A percentile compares a stretch with the other conserved stretches of the same genome.
These are phyloP conservation scores for Irpex sp. DNA, from an alignment of 1,284 basidiomycete genomes.

Conservation along the genomic window DNA sequence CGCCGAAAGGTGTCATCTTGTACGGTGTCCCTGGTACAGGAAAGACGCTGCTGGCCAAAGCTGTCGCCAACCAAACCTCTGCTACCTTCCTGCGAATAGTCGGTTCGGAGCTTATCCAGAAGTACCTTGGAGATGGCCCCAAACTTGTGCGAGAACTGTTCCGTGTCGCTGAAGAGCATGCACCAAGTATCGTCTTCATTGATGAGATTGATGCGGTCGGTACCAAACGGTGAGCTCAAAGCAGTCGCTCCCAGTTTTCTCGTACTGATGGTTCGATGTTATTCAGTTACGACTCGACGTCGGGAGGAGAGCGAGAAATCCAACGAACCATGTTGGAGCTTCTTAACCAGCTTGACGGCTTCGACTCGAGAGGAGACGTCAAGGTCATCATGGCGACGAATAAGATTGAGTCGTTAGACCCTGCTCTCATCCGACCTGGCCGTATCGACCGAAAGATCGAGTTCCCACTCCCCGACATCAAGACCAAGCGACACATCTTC, in stretches of 20 bases:
- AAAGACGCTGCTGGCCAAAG: constrained; percentile 97
- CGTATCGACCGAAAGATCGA: constrained; percentile 99
- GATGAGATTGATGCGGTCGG: constrained; percentile 99
- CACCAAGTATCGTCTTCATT: constrained; percentile 98
- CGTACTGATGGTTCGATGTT: too few relatives aligned
- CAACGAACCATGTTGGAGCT: constrained; percentile 99
- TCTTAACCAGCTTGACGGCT: constrained; percentile 97
- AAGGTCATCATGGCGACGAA: constrained; percentile 97
- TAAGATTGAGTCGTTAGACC: constrained; percentile 92
- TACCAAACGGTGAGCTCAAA: constrained; percentile 78
- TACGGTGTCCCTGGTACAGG: constrained; percentile 99
- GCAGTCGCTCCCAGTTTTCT: too few relatives aligned
- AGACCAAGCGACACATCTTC: constrained; percentile 98
- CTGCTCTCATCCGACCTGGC: constrained; percentile 94
- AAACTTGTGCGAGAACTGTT: constrained; percentile 98
- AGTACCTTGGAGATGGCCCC: constrained; percentile 98
- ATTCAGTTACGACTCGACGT: constrained; percentile 87
- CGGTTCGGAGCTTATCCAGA: constrained; percentile 98
- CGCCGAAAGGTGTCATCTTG: constrained; percentile 98
- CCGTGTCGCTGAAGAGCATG: constrained; percentile 94
- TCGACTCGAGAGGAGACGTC: constrained; percentile 98
- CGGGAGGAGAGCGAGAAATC: constrained; percentile 97
- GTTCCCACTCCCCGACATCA: constrained; percentile 90
- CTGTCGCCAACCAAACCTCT: constrained; percentile 98
- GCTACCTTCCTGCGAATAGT: constrained; percentile 98